Evolutionary conservation across 2,329 filamentous ascomycete genomes (phyloP).

Genomic region (Acrodontium crateriforme): DNA sequence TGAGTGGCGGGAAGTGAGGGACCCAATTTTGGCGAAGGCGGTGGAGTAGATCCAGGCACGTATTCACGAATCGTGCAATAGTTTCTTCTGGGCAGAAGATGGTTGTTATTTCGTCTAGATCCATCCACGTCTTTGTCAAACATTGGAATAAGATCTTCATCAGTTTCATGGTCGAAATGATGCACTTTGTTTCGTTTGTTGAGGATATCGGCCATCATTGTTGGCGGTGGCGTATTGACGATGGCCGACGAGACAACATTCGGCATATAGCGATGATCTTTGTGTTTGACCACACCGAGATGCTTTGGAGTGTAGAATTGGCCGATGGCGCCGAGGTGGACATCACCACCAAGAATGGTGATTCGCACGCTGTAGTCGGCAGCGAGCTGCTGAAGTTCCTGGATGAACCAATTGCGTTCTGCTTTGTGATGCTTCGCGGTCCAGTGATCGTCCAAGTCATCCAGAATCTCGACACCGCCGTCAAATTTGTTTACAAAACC

Average conservation of each 20-base stretch:
- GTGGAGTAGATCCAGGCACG: slow-evolving; percentile 61
- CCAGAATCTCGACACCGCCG: slow-evolving; percentile 78
- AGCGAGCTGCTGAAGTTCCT: slow-evolving; percentile 84
- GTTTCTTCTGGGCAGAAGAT: slow-evolving; percentile 76
- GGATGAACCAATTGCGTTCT: slow-evolving; percentile 73
- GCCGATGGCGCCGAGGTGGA: slow-evolving; percentile 81
- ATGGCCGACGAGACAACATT: slow-evolving; percentile 92
- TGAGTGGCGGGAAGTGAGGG: slow-evolving; percentile 5
- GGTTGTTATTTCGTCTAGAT: slow-evolving; percentile 80
- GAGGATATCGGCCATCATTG: slow-evolving; percentile 76
- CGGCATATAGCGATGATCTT: slow-evolving; percentile 91
- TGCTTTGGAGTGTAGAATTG: slow-evolving; percentile 92
- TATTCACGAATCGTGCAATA: slow-evolving; percentile 91
- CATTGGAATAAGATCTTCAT: slow-evolving; percentile 91
- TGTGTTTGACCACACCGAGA: slow-evolving; percentile 63
- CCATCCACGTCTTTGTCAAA: slow-evolving; percentile 83
- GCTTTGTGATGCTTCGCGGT: slow-evolving; percentile 88
- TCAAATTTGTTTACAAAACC: slow-evolving; percentile 78
- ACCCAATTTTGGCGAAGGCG: slow-evolving; percentile 44
- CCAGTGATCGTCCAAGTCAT: slow-evolving; percentile 94
- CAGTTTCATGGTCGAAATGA: slow-evolving; percentile 55
- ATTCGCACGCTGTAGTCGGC: slow-evolving; percentile 84
- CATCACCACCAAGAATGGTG: slow-evolving; percentile 86
- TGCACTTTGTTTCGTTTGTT: slow-evolving; percentile 80
- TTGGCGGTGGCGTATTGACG: slow-evolving; percentile 78